These are phyloP conservation scores for Drosera spatulata DNA, from an alignment of 179 eudicot species.

Conservation along the genomic window DNA sequence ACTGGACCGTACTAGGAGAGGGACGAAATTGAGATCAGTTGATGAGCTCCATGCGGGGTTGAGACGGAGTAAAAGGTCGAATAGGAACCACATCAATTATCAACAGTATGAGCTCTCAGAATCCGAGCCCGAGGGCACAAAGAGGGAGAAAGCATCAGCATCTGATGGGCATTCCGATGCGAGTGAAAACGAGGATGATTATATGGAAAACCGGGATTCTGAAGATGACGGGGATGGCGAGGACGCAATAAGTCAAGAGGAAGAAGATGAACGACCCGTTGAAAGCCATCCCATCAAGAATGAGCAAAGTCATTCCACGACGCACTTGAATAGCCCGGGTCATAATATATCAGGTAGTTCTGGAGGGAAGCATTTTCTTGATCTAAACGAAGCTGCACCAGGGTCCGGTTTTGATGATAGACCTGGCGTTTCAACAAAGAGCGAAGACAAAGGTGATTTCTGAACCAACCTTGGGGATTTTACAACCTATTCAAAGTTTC, in stretches of 20 bases:
- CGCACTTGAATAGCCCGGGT: conserved; percentile 22
- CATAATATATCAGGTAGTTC: conserved; percentile 31
- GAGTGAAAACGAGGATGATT: conserved; percentile 39
- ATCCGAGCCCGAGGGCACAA: conserved; percentile 51
- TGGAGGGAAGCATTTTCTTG: conserved; percentile 61
- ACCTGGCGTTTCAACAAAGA: conserved; percentile 41
- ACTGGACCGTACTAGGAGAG: conserved; percentile 45
- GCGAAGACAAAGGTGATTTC: conserved; percentile 14
- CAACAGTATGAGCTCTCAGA: conserved; percentile 62
- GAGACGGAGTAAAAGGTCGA: conserved; percentile 84
- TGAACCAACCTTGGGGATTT: background rate
- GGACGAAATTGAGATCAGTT: conserved; percentile 42
- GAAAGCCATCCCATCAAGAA: conserved; percentile 22
- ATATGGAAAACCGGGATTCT: conserved; percentile 37
- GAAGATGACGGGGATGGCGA: conserved; percentile 25
- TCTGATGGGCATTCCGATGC: conserved; percentile 30
- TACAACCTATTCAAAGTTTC: background rate
- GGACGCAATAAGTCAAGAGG: conserved; percentile 4
- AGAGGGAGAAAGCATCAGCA: conserved; percentile 29
- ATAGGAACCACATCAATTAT: conserved; percentile 62
- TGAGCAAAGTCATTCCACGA: conserved; percentile 17
- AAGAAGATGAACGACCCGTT: conserved; percentile 20
- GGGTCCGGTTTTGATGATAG: conserved; percentile 85
- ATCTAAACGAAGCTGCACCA: conserved; percentile 87
- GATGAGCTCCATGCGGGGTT: conserved; percentile 44